phyloP scores from a whole-genome alignment of 2,329 filamentous ascomycete genomes.

The Pestalotiopsis sp. region DNA sequence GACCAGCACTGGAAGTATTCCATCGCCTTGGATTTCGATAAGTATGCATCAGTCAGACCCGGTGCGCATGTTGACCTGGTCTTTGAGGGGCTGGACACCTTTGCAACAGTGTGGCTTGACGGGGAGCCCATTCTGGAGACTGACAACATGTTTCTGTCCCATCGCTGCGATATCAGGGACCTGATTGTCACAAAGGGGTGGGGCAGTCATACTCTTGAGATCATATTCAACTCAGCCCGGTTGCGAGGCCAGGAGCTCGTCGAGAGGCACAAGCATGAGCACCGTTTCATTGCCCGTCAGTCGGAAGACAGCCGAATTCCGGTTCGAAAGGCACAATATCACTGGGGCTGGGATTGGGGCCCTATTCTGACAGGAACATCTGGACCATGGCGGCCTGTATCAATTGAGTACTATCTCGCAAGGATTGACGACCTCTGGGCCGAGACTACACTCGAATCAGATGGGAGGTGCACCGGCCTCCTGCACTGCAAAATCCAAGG shows the following conservation, averaged over 20 bases:
- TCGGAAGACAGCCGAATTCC: slow-evolving; percentile 47
- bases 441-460: slow-evolving; percentile 35
- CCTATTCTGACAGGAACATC: slow-evolving; percentile 60
- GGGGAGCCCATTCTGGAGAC: slow-evolving; percentile 53
- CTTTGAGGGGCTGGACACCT: slow-evolving; percentile 68
- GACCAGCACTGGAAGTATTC: slow-evolving; percentile 6
- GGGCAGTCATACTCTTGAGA: slow-evolving; percentile 51
- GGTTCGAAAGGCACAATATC: slow-evolving; percentile 69
- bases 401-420: slow-evolving; percentile 64
- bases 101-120: slow-evolving; percentile 61
- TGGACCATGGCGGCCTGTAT: slow-evolving; percentile 69
- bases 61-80: slow-evolving; percentile 39
- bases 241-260: slow-evolving; percentile 55
- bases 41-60: neutral
- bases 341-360: slow-evolving; percentile 76
- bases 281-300: slow-evolving; percentile 55
- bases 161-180: slow-evolving; percentile 55
- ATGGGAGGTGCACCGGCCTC: slow-evolving; percentile 41
- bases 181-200: slow-evolving; percentile 31
- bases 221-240: slow-evolving; percentile 59
- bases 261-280: slow-evolving; percentile 53
- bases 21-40: neutral
- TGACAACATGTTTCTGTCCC: slow-evolving; percentile 67
- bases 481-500: slow-evolving; percentile 41
- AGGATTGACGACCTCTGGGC: slow-evolving; percentile 62